Percentiles rank a stretch among this genome's conserved stretches.
Conservation (phyloP, 306 rosid species). For the Elaeagnus macrophylla region DNA sequence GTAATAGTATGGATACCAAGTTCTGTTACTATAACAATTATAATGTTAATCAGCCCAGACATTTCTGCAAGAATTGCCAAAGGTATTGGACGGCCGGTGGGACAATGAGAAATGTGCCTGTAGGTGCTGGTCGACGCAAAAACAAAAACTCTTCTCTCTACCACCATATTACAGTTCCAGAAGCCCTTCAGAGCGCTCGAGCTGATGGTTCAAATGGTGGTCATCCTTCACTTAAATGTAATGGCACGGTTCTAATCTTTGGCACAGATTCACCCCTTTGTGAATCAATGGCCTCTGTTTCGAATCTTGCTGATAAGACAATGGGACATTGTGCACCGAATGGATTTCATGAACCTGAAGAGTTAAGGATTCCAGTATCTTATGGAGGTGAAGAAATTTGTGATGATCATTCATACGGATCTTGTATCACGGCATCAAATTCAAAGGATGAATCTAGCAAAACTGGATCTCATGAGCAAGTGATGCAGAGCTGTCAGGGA, state of each 20-base stretch:
- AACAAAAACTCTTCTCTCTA: constrained; percentile 40
- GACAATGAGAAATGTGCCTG: constrained; percentile 50
- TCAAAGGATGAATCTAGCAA: constrained; percentile 26
- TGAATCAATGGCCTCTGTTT: constrained; percentile 40
- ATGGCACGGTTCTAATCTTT: constrained; percentile 34
- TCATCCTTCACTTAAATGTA: constrained; percentile 22
- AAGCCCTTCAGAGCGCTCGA: constrained; percentile 26
- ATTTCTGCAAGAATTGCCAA: constrained; percentile 49
- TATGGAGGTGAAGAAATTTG: constrained; percentile 20
- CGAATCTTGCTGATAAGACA: constrained; percentile 34
- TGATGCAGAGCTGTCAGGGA: constrained; percentile 27
- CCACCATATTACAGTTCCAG: constrained; percentile 35
- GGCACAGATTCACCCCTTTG: constrained; percentile 35
- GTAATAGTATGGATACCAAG: constrained; percentile 51
- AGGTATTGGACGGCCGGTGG: constrained; percentile 57
- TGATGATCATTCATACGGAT: constrained; percentile 22
- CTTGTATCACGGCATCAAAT: constrained; percentile 23
- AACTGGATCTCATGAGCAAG: constrained; percentile 30
- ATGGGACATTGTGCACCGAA: constrained; percentile 14
- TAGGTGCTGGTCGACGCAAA: constrained; percentile 53
- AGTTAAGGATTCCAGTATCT: constrained; percentile 23
- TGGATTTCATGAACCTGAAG: constrained; percentile 33
- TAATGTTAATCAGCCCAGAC: constrained; percentile 45
- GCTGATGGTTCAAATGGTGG: constrained; percentile 2
- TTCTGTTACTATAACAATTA: constrained; percentile 50